Evolutionary conservation across 2,329 filamentous ascomycete genomes (phyloP).

Genomic region (Paramyrothecium sp.): DNA sequence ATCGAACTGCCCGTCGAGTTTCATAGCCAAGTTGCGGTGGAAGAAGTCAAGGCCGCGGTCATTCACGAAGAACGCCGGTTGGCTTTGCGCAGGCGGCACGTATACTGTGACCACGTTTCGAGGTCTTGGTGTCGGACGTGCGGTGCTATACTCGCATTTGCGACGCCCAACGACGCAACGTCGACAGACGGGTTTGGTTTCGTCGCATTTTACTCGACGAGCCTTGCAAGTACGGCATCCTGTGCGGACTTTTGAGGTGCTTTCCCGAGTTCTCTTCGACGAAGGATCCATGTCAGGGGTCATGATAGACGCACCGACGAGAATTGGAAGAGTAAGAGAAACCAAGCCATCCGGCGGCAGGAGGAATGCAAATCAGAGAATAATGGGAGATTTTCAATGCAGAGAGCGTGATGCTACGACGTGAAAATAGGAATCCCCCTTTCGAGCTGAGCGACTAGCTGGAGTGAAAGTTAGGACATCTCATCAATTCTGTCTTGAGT

Average conservation of each 20-base stretch:
- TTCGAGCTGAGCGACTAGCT: too few relatives aligned
- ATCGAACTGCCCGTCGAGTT: slow-evolving; percentile 3
- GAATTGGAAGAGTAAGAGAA: too few relatives aligned
- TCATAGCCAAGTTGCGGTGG: background rate
- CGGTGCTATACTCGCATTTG: slow-evolving; percentile 2
- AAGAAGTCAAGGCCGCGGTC: slow-evolving; percentile 6
- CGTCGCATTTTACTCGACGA: slow-evolving; percentile 7
- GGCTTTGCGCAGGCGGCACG: slow-evolving; percentile 1
- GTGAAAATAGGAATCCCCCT: too few relatives aligned
- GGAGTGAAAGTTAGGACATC: too few relatives aligned
- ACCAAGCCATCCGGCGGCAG: too few relatives aligned
- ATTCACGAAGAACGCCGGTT: slow-evolving; percentile 2
- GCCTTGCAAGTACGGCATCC: slow-evolving; percentile 7
- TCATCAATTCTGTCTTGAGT: too few relatives aligned
- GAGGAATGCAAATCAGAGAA: too few relatives aligned
- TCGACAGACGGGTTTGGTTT: slow-evolving; percentile 5
- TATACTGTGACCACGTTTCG: slow-evolving; percentile 6
- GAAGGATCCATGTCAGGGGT: too few relatives aligned
- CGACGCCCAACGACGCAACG: slow-evolving; percentile 2
- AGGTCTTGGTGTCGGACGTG: background rate
- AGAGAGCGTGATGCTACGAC: too few relatives aligned
- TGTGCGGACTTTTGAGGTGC: slow-evolving; percentile 7
- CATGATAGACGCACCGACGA: too few relatives aligned
- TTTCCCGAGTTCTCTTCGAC: slow-evolving; percentile 4
- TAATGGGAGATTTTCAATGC: too few relatives aligned